Evolutionary conservation across 495 filamentous ascomycete species (phyloP).

Genomic region (Hypoxylon subgilvum): DNA sequence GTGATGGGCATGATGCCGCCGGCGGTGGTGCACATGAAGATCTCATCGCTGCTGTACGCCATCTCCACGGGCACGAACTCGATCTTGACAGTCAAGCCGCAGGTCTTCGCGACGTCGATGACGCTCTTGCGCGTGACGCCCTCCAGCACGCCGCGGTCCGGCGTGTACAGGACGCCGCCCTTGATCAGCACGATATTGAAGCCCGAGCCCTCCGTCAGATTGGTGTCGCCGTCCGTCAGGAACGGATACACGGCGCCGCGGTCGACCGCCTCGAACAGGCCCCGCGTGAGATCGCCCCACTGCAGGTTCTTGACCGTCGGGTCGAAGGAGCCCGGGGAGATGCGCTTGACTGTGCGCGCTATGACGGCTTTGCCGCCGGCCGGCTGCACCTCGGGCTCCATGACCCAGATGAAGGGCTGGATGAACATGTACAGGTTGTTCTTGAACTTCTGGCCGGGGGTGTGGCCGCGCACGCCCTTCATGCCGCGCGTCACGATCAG

Average conservation of each 20-base stretch:
- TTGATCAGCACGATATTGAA: conserved; percentile 47
- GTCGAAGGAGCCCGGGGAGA: conserved; percentile 46
- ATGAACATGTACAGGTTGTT: conserved; percentile 51
- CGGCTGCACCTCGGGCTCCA: conserved; percentile 47
- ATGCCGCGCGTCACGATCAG: conserved; percentile 51
- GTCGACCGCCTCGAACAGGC: conserved; percentile 42
- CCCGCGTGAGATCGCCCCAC: conserved; percentile 50
- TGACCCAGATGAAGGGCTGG: conserved; percentile 49
- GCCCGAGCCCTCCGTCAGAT: conserved; percentile 35
- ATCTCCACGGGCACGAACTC: conserved; percentile 42
- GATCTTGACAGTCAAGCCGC: conserved; percentile 35
- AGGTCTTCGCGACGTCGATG: conserved; percentile 37
- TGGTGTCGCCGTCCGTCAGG: conserved; percentile 47
- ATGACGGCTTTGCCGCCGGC: conserved; percentile 48
- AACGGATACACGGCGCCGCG: conserved; percentile 41
- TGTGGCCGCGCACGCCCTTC: conserved; percentile 40
- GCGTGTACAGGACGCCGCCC: conserved; percentile 42
- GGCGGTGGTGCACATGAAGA: conserved; percentile 50
- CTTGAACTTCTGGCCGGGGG: conserved; percentile 33
- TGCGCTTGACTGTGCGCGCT: conserved; percentile 46
- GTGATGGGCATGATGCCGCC: conserved; percentile 53
- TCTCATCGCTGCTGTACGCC: conserved; percentile 44
- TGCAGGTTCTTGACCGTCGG: conserved; percentile 53
- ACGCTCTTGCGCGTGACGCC: conserved; percentile 47
- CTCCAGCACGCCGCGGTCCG: conserved; percentile 43